Percentiles rank a stretch among this genome's conserved stretches.
Conservation (phyloP, 768 basidiomycete species). For the Artomyces pyxidatus region DNA sequence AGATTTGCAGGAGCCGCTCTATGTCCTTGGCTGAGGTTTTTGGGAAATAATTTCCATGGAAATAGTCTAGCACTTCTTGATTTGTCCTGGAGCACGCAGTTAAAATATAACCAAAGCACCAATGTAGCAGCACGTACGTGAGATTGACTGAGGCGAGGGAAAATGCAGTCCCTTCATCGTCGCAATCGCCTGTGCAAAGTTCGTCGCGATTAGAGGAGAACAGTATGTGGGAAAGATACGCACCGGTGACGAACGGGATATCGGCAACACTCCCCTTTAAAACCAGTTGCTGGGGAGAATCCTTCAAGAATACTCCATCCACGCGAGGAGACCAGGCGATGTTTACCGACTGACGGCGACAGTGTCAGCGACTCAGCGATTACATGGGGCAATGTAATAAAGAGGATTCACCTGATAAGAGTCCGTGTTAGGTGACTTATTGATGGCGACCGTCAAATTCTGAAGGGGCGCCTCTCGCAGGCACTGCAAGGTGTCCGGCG, state of each 20-base stretch:
- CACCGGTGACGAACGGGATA: constrained; percentile 5
- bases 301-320: constrained; percentile 13
- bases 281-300: constrained; percentile 5
- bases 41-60: neutral
- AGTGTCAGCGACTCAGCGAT: neutral
- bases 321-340: constrained; percentile 9
- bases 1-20: neutral
- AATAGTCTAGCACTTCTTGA: neutral
- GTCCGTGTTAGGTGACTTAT: neutral
- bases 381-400: neutral
- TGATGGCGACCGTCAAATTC: neutral
- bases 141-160: neutral
- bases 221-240: neutral
- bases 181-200: constrained; percentile 4
- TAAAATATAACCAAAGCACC: neutral
- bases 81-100: neutral
- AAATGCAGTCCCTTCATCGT: constrained; percentile 13
- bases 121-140: neutral
- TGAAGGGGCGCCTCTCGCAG: constrained; percentile 3
- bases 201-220: neutral
- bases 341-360: neutral
- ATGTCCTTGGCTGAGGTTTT: neutral
- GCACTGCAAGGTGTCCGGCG: constrained; percentile 3
- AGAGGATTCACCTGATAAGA: neutral
- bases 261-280: constrained; percentile 5